Conservation (phyloP, 805 yeast species). For the Ogataea haglerorum region DNA sequence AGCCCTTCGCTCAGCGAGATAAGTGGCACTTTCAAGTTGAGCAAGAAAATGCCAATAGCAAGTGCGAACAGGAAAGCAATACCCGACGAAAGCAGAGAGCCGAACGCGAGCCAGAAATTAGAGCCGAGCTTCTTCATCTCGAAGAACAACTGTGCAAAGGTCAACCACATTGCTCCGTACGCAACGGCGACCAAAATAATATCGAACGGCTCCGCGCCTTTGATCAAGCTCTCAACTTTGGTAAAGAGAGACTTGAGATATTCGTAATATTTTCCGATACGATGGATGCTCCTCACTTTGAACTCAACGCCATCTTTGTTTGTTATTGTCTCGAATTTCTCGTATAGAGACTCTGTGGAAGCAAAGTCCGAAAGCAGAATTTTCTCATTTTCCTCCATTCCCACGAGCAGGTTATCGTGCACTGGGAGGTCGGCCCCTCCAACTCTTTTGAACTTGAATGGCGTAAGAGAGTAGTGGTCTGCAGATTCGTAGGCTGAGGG, state of each 20-base stretch:
- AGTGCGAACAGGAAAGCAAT: constrained; percentile 83
- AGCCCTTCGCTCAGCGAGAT: constrained; percentile 82
- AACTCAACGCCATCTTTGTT: constrained; percentile 48
- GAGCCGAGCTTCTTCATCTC: constrained; percentile 80
- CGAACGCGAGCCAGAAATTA: constrained; percentile 79
- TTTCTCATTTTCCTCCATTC: constrained; percentile 41
- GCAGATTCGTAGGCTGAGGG: constrained; percentile 37
- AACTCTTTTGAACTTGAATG: constrained; percentile 53
- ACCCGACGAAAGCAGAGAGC: constrained; percentile 73
- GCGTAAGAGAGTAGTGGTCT: constrained; percentile 47
- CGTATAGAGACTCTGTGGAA: constrained; percentile 20
- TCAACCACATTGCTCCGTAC: constrained; percentile 83
- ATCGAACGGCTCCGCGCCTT: constrained; percentile 83
- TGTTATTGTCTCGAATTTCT: constrained; percentile 19
- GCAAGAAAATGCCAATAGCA: constrained; percentile 52
- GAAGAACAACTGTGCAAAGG: constrained; percentile 67
- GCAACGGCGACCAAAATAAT: constrained; percentile 75
- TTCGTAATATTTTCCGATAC: constrained; percentile 54
- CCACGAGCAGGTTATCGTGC: constrained; percentile 37
- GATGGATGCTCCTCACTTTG: constrained; percentile 57
- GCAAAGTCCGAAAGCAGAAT: constrained; percentile 34
- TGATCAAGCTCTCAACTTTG: constrained; percentile 44
- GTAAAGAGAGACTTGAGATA: constrained; percentile 40
- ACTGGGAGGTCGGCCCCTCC: constrained; percentile 41
- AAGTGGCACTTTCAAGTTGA: constrained; percentile 63